Percentiles rank a stretch among this genome's conserved stretches.
phyloP scores from a whole-genome alignment of 805 yeast genomes.

The Candida taoyuanica region DNA sequence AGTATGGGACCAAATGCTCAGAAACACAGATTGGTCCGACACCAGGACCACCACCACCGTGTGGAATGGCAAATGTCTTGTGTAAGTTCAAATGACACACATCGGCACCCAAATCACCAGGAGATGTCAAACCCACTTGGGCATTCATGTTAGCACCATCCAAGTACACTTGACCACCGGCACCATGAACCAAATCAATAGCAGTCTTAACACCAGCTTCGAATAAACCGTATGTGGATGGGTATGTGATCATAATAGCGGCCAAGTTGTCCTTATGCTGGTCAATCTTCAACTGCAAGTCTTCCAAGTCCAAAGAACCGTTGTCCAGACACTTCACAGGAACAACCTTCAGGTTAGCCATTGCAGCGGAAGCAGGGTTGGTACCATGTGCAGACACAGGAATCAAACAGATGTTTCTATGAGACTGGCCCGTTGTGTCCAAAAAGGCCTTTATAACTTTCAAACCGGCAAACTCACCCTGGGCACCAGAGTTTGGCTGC shows the following conservation, averaged over 20 bases:
- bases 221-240: slow-evolving; percentile 94
- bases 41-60: slow-evolving; percentile 99
- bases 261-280: slow-evolving; percentile 70
- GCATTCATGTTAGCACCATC: slow-evolving; percentile 99
- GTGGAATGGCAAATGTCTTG: slow-evolving; percentile 96
- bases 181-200: slow-evolving; percentile 72
- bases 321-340: slow-evolving; percentile 81
- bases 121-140: slow-evolving; percentile 94
- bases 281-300: slow-evolving; percentile 66
- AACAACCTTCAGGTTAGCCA: slow-evolving; percentile 93
- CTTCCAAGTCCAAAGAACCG: slow-evolving; percentile 83
- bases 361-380: slow-evolving; percentile 97
- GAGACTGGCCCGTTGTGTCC: slow-evolving; percentile 60
- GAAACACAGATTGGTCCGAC: slow-evolving; percentile 97
- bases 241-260: slow-evolving; percentile 94
- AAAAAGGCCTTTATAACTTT: slow-evolving; percentile 79
- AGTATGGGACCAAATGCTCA: slow-evolving; percentile 68
- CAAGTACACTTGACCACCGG: slow-evolving; percentile 94
- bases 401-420: slow-evolving; percentile 83
- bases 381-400: slow-evolving; percentile 99
- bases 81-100: slow-evolving; percentile 96
- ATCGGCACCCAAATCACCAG: slow-evolving; percentile 97
- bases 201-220: slow-evolving; percentile 89
- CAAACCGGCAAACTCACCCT: slow-evolving; percentile 95
- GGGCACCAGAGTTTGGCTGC: slow-evolving; percentile 98